Evolutionary conservation across 371 early-diverging fungal genomes (phyloP), one percentile per base, ranked within the genome.

Genomic region (Mucor lusitanicus): DNA sequence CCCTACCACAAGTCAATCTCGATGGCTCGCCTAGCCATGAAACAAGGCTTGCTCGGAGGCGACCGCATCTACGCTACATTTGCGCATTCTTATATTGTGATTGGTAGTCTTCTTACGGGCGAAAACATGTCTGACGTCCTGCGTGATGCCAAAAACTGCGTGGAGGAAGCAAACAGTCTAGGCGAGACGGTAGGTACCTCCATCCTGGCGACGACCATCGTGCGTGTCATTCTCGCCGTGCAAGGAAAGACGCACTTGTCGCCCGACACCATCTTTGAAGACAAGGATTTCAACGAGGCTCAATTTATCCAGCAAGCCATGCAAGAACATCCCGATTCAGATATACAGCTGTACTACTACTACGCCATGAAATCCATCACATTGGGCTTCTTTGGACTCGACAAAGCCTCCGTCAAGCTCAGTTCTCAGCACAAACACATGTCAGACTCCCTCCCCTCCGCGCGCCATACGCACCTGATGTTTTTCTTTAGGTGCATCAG

Each of bases 61-160:
- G 83, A 83, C 44, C 62, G 79, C 0, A 73, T 77, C 4, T 77
- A 77, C 67, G 74, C 83, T 27, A 77, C 75, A 3, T 83, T 77
- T 64, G 77, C 79, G 3, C 79, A 76, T 57, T 33, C 81, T 1
- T 73, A 79, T 42, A 67, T 77, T 13, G 78, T 77, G 0, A 62
- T 70, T 60, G 69, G 67, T 25, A 80, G 72, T 69, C 58, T 81
- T 1, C 63, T 79, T 5, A 40, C 61, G 25, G 79, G 83, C 9
- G 74, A 76, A 46, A 69, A 76, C 40, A 46, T 83, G 68, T 60
- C 75, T 0, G 80, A 83, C 27, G 71, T 68, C 3, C 19, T 83
- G 21, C 65, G 75, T 0, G 80, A 83, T 54, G 80, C 80, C 12
- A 75, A 77, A 33, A 44, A 67, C 35, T 77, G 81, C 33, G 46